Evolutionary conservation across 1,284 basidiomycete species (phyloP).

Genomic region (Schizophyllum amplum): DNA sequence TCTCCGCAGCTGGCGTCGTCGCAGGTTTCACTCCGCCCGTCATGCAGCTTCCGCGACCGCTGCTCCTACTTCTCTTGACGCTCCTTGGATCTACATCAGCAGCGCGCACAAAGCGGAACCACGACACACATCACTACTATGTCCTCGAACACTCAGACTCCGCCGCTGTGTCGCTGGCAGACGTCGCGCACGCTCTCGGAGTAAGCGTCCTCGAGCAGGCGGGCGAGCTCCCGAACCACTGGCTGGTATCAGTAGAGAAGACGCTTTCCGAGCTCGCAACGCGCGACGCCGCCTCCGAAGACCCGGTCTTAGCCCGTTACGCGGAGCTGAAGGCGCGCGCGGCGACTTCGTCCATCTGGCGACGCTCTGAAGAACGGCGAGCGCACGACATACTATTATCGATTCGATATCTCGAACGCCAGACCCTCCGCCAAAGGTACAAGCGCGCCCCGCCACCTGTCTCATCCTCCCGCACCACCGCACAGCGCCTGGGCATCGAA

Average conservation of each 20-base stretch:
- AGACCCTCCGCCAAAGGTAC: constrained; percentile 52
- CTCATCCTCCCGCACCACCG: constrained; percentile 38
- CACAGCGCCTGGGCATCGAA: constrained; percentile 60
- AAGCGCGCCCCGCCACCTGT: constrained; percentile 58
- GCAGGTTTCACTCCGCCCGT: too few relatives aligned
- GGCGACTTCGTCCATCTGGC: constrained; percentile 20
- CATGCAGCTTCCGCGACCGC: constrained; percentile 30
- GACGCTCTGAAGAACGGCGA: constrained; percentile 28
- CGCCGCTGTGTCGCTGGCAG: constrained; percentile 41
- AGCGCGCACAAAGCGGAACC: constrained; percentile 41
- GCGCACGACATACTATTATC: constrained; percentile 27
- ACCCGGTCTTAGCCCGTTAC: constrained; percentile 47
- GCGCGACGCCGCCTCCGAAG: constrained; percentile 28
- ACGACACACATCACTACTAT: constrained; percentile 87
- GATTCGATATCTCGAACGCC: constrained; percentile 47
- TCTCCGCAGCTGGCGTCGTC: too few relatives aligned
- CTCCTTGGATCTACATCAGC: constrained; percentile 20
- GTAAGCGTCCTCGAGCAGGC: constrained; percentile 85
- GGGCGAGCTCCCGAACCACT: constrained; percentile 79
- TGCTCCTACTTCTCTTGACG: constrained; percentile 27
- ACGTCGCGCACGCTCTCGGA: constrained; percentile 56
- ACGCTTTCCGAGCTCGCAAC: constrained; percentile 18
- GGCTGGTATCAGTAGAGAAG: constrained; percentile 70
- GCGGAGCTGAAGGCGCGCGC: constrained; percentile 29
- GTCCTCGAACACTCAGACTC: constrained; percentile 60